Conservation (phyloP, 768 basidiomycete genomes). For the Tylopilus rubrobrunneus region DNA sequence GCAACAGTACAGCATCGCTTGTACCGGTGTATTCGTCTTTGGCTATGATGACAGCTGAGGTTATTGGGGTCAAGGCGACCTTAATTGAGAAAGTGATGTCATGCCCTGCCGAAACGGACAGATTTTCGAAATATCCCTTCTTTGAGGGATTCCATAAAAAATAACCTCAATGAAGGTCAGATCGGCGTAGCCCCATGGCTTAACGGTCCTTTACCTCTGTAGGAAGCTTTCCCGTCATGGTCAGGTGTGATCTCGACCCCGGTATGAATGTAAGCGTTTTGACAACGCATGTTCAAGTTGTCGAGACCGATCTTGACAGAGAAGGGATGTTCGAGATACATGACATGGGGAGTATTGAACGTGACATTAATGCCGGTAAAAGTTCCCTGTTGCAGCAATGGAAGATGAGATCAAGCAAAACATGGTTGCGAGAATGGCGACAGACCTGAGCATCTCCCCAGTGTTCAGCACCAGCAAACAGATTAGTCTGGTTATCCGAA, state of each 20-base stretch:
- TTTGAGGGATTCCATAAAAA: constrained; percentile 4
- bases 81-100: background rate
- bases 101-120: background rate
- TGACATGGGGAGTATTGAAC: background rate
- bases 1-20: background rate
- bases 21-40: background rate
- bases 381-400: background rate
- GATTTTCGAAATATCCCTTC: background rate
- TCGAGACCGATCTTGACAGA: background rate
- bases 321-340: background rate
- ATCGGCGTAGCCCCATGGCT: background rate
- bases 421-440: background rate
- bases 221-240: background rate
- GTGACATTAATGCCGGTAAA: background rate
- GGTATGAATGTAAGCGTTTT: background rate
- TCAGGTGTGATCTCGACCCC: background rate
- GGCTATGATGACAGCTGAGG: no score
- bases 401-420: background rate
- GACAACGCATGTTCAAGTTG: background rate
- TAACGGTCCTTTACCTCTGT: background rate
- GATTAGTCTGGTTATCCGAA: background rate
- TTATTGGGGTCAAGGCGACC: no score
- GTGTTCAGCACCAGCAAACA: background rate
- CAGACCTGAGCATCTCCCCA: background rate
- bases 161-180: constrained; percentile 5